Evolutionary conservation across 2,329 filamentous ascomycete genomes (phyloP).

Genomic region (Neodidymelliopsis sp.): DNA sequence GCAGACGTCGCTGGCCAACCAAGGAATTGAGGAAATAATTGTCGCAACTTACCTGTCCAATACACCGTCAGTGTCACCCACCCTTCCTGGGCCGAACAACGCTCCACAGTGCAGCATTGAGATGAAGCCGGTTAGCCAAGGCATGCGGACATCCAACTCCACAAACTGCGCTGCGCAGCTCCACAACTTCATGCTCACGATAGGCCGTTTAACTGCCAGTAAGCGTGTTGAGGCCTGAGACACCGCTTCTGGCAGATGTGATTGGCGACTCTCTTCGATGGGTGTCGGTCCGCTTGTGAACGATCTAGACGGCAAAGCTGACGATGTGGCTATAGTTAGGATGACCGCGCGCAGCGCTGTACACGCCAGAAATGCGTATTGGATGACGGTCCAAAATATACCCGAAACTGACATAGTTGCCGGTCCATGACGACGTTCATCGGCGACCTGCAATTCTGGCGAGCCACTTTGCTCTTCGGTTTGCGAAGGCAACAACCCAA

Average conservation of each 20-base stretch:
- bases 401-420: constrained; percentile 30
- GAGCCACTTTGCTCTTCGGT: constrained; percentile 37
- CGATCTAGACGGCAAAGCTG: constrained; percentile 68
- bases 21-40: constrained; percentile 36
- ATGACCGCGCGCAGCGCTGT: constrained; percentile 72
- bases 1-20: constrained; percentile 41
- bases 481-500: constrained; percentile 59
- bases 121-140: constrained; percentile 81
- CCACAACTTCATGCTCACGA: constrained; percentile 81
- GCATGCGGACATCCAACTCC: constrained; percentile 82
- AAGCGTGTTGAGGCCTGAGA: constrained; percentile 44
- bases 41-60: constrained; percentile 84
- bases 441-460: constrained; percentile 25
- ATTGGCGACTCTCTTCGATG: constrained; percentile 42
- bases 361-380: constrained; percentile 59
- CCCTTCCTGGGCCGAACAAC: constrained; percentile 74
- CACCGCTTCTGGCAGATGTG: constrained; percentile 33
- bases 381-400: constrained; percentile 65
- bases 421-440: constrained; percentile 24
- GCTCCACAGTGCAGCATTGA: constrained; percentile 78
- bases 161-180: constrained; percentile 74
- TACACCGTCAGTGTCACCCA: constrained; percentile 77
- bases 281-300: constrained; percentile 41
- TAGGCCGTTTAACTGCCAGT: constrained; percentile 61
- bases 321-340: constrained; percentile 70